Conservation (phyloP, 176 grass and related monocot genomes). For the Aegilops longissima region DNA sequence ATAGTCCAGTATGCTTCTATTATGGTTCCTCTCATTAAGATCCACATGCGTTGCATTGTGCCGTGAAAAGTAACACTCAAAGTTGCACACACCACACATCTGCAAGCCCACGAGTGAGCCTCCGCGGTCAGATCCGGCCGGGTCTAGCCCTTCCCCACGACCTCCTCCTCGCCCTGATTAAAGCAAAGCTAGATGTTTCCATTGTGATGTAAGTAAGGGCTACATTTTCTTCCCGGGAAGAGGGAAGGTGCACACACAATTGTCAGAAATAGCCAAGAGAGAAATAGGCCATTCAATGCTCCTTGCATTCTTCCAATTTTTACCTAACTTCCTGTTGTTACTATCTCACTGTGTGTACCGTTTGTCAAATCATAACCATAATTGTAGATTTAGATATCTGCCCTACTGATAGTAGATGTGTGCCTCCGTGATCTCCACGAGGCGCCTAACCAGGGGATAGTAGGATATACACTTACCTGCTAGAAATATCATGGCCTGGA, state of each 20-base stretch:
- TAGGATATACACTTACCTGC: not conserved
- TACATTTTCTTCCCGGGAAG: not conserved
- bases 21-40: not conserved
- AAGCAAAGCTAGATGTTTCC: not conserved
- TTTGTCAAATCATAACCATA: not conserved
- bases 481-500: not conserved
- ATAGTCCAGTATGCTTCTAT: slow-evolving; percentile 2
- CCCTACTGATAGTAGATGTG: not conserved
- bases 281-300: not conserved
- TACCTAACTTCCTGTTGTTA: not conserved
- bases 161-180: not conserved
- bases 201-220: not conserved
- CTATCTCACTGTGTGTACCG: not conserved
- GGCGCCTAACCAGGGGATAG: not conserved
- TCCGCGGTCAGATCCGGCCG: too few species aligned
- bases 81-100: too few species aligned
- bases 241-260: not conserved
- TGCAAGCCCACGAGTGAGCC: too few species aligned
- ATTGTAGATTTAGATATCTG: not conserved
- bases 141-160: too few species aligned
- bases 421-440: not conserved
- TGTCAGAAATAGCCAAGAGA: not conserved
- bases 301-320: not conserved
- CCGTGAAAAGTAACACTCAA: not conserved
- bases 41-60: not conserved